Base-by-base conservation (phyloP, 2,329 filamentous ascomycete species). In the Fusarium kyushuense region DNA sequence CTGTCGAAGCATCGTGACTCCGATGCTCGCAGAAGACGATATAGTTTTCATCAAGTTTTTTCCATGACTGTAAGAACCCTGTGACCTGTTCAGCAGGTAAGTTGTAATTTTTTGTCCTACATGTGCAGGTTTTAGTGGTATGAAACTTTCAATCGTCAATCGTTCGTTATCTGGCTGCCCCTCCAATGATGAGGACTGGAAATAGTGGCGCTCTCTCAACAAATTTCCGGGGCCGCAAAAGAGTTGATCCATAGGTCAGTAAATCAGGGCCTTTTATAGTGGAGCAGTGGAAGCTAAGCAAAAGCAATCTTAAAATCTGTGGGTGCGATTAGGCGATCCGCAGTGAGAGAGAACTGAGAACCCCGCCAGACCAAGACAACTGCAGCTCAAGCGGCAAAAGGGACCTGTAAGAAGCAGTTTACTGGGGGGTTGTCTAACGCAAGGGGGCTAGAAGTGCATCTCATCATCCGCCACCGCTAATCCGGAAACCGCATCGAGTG, bases 301-400 rank as follows among this genome's bases (percentile, higher is more conserved):
- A 51, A 51, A 38, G 23, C 47, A 51, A 51, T 51, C 47, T 51
- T 51, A 51, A 35, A 49, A 51, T 38, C n/a, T 27, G 47, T 51
- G 47, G 32, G 32, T 8, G 27, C 6, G 3, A 25, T 27, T 27
- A 27, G 27, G 27, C 33, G 47, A 27, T 38, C 33, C 32, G 23
- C 47, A 51, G 25, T 29, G 13, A 29, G 32, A 38, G 7, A 25
- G 25, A 7, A 5, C 5, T 25, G n/a, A n/a, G n/a, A 49, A 49
- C 47, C 32, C 47, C 32, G 33, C 33, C 29, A 25, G 13, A 23
- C 32, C 16, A 14, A 16, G 6, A 40, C 32, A 25, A 38, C 21
- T 51, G 47, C 33, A 51, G 47, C 12, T 35, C 33, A 51, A 40
- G 47, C 47, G 47, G 33, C 23, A 51, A 38, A 27, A 21, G 33